These are phyloP conservation scores for Penicillium argentinense DNA, from an alignment of 495 filamentous ascomycete species.

Conservation along the genomic window DNA sequence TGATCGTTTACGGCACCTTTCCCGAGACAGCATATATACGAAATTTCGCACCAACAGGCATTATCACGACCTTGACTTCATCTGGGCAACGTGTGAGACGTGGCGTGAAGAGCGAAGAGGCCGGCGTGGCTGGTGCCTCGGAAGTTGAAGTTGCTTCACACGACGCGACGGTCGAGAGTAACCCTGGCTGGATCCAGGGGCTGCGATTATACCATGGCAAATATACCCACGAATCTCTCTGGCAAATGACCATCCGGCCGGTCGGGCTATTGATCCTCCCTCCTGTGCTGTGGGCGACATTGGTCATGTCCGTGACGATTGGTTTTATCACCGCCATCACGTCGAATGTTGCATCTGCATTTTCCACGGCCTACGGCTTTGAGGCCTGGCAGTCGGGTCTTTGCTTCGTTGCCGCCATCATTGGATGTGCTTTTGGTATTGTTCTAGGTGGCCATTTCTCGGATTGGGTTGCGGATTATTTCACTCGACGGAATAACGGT, in stretches of 20 bases:
- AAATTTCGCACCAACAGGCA: slow-evolving; percentile 16
- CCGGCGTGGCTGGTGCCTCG: neutral
- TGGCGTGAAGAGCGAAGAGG: slow-evolving; percentile 4
- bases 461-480: slow-evolving; percentile 49
- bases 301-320: slow-evolving; percentile 51
- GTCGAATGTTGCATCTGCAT: slow-evolving; percentile 51
- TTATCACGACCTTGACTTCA: slow-evolving; percentile 5
- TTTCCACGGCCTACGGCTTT: slow-evolving; percentile 43
- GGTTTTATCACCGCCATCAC: slow-evolving; percentile 54
- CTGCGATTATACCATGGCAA: slow-evolving; percentile 37
- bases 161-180: neutral
- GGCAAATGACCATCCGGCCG: slow-evolving; percentile 48
- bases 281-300: slow-evolving; percentile 49
- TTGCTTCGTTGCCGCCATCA: slow-evolving; percentile 47
- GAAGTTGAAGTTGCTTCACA: neutral
- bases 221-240: slow-evolving; percentile 45
- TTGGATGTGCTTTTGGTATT: slow-evolving; percentile 50
- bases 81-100: slow-evolving; percentile 9
- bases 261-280: slow-evolving; percentile 48
- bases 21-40: slow-evolving; percentile 50
- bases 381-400: slow-evolving; percentile 49
- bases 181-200: slow-evolving; percentile 30
- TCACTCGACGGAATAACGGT: slow-evolving; percentile 51
- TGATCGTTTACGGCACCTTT: slow-evolving; percentile 51
- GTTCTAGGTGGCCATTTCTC: slow-evolving; percentile 49